A percentile compares a stretch with the other conserved stretches of the same genome.
These are phyloP conservation scores for Pestalotiopsis sp. DNA, from an alignment of 2,329 filamentous ascomycete species.

Conservation along the genomic window DNA sequence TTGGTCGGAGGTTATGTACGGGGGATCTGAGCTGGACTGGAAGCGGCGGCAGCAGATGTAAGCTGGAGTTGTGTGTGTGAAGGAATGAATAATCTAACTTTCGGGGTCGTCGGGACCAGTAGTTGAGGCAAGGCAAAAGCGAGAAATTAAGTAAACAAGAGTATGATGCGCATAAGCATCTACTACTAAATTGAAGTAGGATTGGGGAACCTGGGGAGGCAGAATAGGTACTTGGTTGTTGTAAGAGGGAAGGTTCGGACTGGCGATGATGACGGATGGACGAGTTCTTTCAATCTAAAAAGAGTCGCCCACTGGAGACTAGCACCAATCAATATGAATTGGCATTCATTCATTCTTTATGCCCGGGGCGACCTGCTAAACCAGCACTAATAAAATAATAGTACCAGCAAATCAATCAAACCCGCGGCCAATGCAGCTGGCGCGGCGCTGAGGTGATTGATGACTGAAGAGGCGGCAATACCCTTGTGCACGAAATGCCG, in stretches of 20 bases:
- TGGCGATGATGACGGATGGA: not conserved
- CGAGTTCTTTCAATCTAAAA: not conserved
- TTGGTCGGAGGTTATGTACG: not conserved
- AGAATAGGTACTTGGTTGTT: not conserved
- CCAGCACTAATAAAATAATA: not conserved
- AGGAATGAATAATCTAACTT: constrained; percentile 1
- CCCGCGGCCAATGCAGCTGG: not conserved
- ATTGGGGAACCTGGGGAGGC: not conserved
- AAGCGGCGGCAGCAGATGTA: not conserved
- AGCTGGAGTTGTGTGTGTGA: not conserved
- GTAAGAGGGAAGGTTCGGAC: not conserved
- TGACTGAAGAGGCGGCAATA: not conserved
- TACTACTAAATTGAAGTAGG: not conserved
- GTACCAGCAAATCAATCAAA: not conserved
- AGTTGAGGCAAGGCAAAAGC: not conserved
- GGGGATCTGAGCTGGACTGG: not conserved
- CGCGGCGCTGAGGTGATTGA: not conserved
- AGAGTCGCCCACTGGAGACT: not conserved
- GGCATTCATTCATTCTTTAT: not conserved
- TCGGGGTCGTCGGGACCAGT: not conserved
- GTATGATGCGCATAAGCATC: constrained; percentile 1
- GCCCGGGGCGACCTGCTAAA: not conserved
- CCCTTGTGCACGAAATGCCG: not conserved
- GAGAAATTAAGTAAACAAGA: not conserved
- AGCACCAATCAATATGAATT: not conserved